Evolutionary conservation across 176 grass and related monocot genomes (phyloP).

Genomic region (Oryza coarctata): DNA sequence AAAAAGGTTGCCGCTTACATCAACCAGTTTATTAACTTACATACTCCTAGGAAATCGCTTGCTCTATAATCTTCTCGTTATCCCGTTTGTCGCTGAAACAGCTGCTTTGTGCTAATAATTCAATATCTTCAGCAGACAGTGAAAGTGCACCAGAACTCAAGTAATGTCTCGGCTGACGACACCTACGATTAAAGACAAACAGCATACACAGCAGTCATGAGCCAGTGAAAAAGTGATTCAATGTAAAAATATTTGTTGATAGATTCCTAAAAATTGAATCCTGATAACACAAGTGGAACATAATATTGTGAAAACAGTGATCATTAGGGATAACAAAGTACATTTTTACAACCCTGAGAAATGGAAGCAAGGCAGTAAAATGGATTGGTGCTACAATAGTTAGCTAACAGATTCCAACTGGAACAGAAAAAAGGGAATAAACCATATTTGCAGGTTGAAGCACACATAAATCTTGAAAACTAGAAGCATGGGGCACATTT

Average conservation of each 20-base stretch:
- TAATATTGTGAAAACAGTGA: not conserved
- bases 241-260: not conserved
- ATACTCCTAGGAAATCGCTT: not conserved
- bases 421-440: not conserved
- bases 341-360: not conserved
- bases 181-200: conserved; percentile 39
- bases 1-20: conserved; percentile 10
- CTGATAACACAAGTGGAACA: not conserved
- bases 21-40: conserved; percentile 24
- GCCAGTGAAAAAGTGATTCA: conserved; percentile 1
- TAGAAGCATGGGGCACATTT: not conserved
- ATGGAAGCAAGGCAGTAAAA: not conserved
- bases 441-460: not conserved
- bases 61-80: conserved; percentile 27
- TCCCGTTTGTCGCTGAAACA: conserved; percentile 42
- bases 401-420: not conserved
- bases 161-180: conserved; percentile 63
- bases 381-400: not conserved
- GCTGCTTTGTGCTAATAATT: conserved; percentile 58
- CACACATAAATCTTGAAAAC: not conserved
- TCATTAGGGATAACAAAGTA: not conserved
- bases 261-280: not conserved
- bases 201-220: not conserved
- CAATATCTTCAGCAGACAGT: conserved; percentile 44
- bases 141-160: conserved; percentile 56